Conservation (phyloP, 2,329 filamentous ascomycete species). For the Hymenoscyphus albidus region DNA sequence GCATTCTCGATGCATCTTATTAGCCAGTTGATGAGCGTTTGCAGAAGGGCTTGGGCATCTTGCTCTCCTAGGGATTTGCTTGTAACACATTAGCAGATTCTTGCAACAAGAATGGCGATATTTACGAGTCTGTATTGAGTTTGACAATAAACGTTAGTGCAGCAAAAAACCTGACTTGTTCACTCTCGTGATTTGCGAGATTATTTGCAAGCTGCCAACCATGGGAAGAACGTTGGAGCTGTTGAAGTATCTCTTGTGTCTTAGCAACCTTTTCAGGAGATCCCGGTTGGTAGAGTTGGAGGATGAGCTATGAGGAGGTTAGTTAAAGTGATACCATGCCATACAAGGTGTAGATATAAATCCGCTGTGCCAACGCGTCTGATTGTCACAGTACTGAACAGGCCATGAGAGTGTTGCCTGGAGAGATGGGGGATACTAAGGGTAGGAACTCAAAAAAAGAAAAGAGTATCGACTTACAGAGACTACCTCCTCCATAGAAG, state of each 20-base stretch:
- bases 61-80: constrained; percentile 51
- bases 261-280: constrained; percentile 41
- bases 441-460: neutral
- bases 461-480: constrained; percentile 22
- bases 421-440: neutral
- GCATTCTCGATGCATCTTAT: constrained; percentile 49
- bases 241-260: constrained; percentile 72
- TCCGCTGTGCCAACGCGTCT: neutral
- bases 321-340: constrained; percentile 7
- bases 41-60: constrained; percentile 47
- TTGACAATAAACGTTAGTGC: constrained; percentile 92
- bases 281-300: constrained; percentile 46
- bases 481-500: constrained; percentile 33
- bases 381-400: neutral
- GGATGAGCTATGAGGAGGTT: constrained; percentile 40
- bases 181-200: constrained; percentile 63
- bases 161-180: constrained; percentile 85
- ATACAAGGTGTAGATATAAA: neutral
- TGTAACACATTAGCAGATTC: constrained; percentile 15
- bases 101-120: constrained; percentile 1
- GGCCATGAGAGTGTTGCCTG: neutral
- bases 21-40: constrained; percentile 61
- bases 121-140: constrained; percentile 82
- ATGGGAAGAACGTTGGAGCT: constrained; percentile 71
- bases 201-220: constrained; percentile 85